Conservation (phyloP, 2,329 filamentous ascomycete species). For the Xylaria sp. region DNA sequence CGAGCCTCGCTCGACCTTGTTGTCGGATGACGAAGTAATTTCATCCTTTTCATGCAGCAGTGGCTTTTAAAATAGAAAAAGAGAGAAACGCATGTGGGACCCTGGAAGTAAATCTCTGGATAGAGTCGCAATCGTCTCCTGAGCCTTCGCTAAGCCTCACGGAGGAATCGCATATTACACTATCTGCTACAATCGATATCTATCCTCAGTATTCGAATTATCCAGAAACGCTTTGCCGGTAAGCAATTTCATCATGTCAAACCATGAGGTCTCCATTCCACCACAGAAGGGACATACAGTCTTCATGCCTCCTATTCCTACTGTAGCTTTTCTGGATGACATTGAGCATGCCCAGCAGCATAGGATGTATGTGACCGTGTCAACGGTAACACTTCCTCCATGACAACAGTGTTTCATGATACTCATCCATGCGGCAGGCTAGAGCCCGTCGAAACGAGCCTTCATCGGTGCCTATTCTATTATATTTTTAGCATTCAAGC, state of each 20-base stretch:
- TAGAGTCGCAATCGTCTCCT: slow-evolving; percentile 10
- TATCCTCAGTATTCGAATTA: background rate
- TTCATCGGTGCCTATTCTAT: background rate
- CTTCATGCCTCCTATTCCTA: background rate
- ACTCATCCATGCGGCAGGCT: slow-evolving; percentile 24
- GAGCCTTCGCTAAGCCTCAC: slow-evolving; percentile 23
- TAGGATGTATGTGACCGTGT: slow-evolving; percentile 9
- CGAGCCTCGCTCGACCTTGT: slow-evolving; percentile 5
- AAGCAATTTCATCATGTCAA: background rate
- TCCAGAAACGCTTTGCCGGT: background rate
- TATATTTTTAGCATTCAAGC: slow-evolving; percentile 22
- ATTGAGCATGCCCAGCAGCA: slow-evolving; percentile 4
- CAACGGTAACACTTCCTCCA: slow-evolving; percentile 14
- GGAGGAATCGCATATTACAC: slow-evolving; percentile 21
- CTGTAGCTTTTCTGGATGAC: slow-evolving; percentile 6
- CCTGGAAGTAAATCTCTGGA: background rate
- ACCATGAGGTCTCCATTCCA: background rate
- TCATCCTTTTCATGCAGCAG: slow-evolving; percentile 19
- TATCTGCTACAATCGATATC: slow-evolving; percentile 7
- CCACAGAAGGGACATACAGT: slow-evolving; percentile 1
- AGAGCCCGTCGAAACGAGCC: slow-evolving; percentile 16
- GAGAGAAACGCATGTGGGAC: background rate
- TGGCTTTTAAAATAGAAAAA: background rate
- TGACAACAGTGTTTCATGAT: slow-evolving; percentile 25
- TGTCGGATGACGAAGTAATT: slow-evolving; percentile 7